phyloP scores from a whole-genome alignment of 1,284 basidiomycete genomes.

The Cryptococcus wingfieldii region DNA sequence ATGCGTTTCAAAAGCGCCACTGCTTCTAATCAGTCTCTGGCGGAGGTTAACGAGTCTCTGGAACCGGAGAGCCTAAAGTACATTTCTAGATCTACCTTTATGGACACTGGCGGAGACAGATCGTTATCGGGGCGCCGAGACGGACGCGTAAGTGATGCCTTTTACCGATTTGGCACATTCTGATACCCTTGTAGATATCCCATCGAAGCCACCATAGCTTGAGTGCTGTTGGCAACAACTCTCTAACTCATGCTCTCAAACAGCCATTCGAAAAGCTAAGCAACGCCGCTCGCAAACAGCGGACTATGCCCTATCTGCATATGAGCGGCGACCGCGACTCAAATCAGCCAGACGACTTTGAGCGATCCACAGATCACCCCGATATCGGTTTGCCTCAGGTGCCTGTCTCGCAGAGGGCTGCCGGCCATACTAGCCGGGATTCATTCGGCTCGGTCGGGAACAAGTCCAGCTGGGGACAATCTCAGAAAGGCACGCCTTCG shows the following conservation, averaged over 20 bases:
- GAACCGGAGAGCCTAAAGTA: background rate
- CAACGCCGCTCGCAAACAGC: conserved; percentile 19
- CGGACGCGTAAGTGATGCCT: background rate
- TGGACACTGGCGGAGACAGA: conserved; percentile 9
- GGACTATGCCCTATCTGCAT: conserved; percentile 5
- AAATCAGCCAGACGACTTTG: background rate
- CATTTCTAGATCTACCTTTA: conserved; percentile 16
- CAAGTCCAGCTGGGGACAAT: conserved; percentile 4
- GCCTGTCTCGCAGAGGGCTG: background rate
- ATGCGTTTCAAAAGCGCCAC: conserved; percentile 4
- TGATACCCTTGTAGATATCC: conserved; percentile 7
- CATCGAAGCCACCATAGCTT: conserved; percentile 29
- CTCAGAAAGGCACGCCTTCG: background rate
- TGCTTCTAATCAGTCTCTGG: conserved; percentile 16
- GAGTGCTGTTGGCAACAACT: conserved; percentile 14
- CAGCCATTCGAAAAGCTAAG: conserved; percentile 29
- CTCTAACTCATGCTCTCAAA: conserved; percentile 23
- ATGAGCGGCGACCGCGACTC: conserved; percentile 3
- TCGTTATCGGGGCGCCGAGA: background rate
- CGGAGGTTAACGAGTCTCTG: conserved; percentile 7
- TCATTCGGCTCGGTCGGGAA: conserved; percentile 3
- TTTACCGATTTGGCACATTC: background rate
- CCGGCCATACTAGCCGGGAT: background rate
- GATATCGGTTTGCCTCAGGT: background rate
- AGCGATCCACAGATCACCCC: background rate